Evolutionary conservation across 371 early-diverging fungal genomes (phyloP).

Genomic region (Mortierella sp.): DNA sequence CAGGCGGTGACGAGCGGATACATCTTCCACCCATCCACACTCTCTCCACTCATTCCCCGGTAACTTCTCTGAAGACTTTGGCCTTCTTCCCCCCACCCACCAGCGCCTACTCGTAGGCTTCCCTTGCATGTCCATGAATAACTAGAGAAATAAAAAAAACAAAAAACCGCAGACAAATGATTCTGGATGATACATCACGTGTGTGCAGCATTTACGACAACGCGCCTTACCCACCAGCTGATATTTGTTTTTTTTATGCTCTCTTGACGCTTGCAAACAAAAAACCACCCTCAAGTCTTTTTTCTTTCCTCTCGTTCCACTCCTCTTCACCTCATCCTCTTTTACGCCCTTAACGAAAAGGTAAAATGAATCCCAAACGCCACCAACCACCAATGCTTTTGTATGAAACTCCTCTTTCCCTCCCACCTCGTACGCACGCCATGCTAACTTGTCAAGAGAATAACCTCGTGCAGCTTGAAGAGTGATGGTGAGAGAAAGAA

Average conservation of each 20-base stretch:
- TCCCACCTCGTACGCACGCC: background rate
- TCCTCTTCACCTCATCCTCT: background rate
- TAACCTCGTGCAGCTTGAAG: background rate
- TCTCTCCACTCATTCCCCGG: constrained; percentile 16
- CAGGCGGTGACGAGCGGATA: constrained; percentile 10
- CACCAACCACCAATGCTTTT: constrained; percentile 4
- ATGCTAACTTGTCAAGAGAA: background rate
- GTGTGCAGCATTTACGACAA: background rate
- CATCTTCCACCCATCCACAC: constrained; percentile 25
- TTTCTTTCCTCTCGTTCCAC: background rate
- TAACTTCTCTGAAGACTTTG: background rate
- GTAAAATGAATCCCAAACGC: background rate
- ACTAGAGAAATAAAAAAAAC: background rate
- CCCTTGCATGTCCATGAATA: background rate
- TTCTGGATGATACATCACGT: background rate
- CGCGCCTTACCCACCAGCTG: background rate
- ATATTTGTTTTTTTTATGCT: background rate
- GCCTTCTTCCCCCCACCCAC: background rate
- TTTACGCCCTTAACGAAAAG: constrained; percentile 9
- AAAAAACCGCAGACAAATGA: background rate
- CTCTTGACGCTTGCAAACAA: background rate
- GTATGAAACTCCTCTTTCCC: background rate
- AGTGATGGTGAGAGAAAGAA: background rate
- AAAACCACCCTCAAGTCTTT: background rate
- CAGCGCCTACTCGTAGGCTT: background rate